Base-by-base conservation (phyloP, 495 filamentous ascomycete genomes). In the Letharia columbiana region DNA sequence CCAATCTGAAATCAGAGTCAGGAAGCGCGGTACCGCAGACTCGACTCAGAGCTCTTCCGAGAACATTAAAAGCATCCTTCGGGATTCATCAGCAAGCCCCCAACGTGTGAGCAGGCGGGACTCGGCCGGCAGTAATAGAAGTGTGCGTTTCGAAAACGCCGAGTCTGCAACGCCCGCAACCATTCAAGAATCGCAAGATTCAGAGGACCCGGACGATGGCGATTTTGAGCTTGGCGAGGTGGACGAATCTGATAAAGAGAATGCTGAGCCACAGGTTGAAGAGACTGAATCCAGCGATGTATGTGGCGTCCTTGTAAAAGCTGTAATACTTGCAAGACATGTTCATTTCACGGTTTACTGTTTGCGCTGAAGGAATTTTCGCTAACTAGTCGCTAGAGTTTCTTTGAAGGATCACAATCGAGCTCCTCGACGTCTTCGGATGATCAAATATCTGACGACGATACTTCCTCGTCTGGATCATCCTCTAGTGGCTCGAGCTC, bases 181-280 rank as follows among this genome's bases (percentile, higher is more conserved):
- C 68, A 65, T 71, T 71, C 56, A 68, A 76, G 67, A 64, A 45
- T 75, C 72, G 17, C 71, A 77, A 2, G 73, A 75, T 50, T 75
- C 67, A 13, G 71, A 71, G 33, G 75, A 77, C 23, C 73, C 74
- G 4, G 70, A 74, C 23, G 69, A 71, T 39, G 68, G 71, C 20
- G 66, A 68, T 42, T 78, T 69, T 42, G 63, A 70, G n/a, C 56
- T 59, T n/a, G 62, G 41, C 67, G 71, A 54, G 18, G 54, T 67
- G 31, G 63, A 66, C 10, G 70, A 61, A 54, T 70, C 71, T 20
- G 69, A 73, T 39, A 73, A 73, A 57, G 71, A 73, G 44, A 73
- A 73, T 63, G 63, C 65, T 54, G 56, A 70, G 47, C 69, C 71
- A 47, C 49, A 33, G 28, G 17, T 20, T 35, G 57, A 56, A 12